Conservation (phyloP, 345 rosid genomes). For the Heritiera littoralis region DNA sequence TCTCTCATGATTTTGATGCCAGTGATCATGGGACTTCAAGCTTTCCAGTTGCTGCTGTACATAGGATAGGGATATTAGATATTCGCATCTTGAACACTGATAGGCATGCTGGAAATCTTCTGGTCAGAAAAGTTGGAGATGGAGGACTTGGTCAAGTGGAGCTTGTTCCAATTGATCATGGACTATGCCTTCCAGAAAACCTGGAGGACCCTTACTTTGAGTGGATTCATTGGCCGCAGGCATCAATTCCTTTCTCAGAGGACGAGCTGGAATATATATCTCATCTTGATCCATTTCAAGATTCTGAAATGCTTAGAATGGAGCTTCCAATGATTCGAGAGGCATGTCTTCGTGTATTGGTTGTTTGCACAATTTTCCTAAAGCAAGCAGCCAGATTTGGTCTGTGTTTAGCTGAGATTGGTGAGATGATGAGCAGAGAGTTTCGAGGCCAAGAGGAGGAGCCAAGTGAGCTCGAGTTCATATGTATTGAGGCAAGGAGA, state of each 20-base stretch:
- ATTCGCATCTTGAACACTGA: slow-evolving; percentile 72
- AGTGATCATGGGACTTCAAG: slow-evolving; percentile 72
- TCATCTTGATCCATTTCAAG: slow-evolving; percentile 59
- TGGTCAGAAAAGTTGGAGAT: slow-evolving; percentile 65
- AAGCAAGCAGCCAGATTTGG: slow-evolving; percentile 84
- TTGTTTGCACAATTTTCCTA: slow-evolving; percentile 80
- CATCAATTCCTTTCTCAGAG: slow-evolving; percentile 90
- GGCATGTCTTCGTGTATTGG: slow-evolving; percentile 78
- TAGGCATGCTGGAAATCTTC: slow-evolving; percentile 81
- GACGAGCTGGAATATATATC: slow-evolving; percentile 80
- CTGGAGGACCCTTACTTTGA: slow-evolving; percentile 96
- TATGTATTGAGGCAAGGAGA: slow-evolving; percentile 84
- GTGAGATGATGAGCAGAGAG: slow-evolving; percentile 98
- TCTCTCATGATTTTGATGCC: slow-evolving; percentile 77
- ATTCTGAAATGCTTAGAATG: slow-evolving; percentile 68
- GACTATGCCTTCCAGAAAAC: slow-evolving; percentile 90
- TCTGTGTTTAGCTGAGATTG: slow-evolving; percentile 87
- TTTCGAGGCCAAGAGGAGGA: slow-evolving; percentile 79
- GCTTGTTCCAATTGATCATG: slow-evolving; percentile 92
- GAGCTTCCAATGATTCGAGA: slow-evolving; percentile 94
- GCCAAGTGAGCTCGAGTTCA: slow-evolving; percentile 91
- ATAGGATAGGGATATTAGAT: slow-evolving; percentile 73
- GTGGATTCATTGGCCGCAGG: slow-evolving; percentile 99
- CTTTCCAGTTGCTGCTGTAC: slow-evolving; percentile 64
- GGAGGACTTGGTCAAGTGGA: slow-evolving; percentile 83